Conservation (phyloP, 2,329 filamentous ascomycete species). For the Ophiostoma sp. region DNA sequence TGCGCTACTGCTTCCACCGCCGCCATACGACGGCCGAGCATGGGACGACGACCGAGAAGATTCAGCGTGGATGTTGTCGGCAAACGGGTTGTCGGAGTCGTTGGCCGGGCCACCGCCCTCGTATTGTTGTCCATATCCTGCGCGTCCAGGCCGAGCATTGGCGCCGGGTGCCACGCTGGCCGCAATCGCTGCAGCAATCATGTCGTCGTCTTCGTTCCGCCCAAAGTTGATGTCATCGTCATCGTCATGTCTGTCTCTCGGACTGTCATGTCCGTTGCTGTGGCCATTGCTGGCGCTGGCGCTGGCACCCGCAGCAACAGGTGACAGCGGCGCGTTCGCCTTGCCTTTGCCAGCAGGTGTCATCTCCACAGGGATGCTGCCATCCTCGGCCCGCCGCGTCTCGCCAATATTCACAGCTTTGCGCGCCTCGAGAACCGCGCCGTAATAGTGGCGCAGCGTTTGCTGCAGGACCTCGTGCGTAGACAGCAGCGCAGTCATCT, state of each 20-base stretch:
- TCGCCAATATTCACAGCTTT: conserved; percentile 47
- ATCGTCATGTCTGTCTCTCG: neutral
- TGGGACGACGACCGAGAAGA: conserved; percentile 24
- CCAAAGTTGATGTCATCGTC: conserved; percentile 1
- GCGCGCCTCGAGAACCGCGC: conserved; percentile 62
- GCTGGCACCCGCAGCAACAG: conserved; percentile 14
- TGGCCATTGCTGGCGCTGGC: conserved; percentile 15
- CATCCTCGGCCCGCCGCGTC: conserved; percentile 29
- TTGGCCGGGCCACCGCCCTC: neutral
- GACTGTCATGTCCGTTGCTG: conserved; percentile 1
- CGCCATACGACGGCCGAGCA: conserved; percentile 16
- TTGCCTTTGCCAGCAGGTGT: conserved; percentile 30
- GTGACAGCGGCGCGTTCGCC: conserved; percentile 23
- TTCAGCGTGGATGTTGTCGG: conserved; percentile 18
- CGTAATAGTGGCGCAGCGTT: conserved; percentile 76
- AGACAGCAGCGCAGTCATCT: conserved; percentile 87
- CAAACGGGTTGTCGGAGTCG: conserved; percentile 22
- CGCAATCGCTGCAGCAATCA: conserved; percentile 26
- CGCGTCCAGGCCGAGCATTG: neutral
- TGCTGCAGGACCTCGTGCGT: conserved; percentile 86
- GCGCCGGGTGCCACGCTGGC: conserved; percentile 23
- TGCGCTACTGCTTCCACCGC: conserved; percentile 10
- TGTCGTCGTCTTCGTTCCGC: conserved; percentile 22
- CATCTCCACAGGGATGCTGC: conserved; percentile 27
- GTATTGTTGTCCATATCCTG: neutral